Conservation (phyloP, 176 grass and related monocot species). For the Poa annua region DNA sequence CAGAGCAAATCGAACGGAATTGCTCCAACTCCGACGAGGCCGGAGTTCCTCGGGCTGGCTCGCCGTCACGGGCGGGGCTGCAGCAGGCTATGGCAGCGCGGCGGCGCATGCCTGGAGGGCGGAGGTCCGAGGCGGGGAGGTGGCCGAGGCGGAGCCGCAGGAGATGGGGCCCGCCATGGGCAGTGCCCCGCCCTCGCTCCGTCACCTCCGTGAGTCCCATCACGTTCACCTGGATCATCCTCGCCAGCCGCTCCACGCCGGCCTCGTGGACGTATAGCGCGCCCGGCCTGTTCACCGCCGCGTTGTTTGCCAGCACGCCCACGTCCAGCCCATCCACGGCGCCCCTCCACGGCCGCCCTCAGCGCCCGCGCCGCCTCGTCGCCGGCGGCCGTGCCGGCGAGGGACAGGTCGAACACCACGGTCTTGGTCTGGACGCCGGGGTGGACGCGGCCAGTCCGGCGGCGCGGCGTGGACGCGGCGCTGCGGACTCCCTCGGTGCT, state of each 20-base stretch:
- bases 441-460: background rate
- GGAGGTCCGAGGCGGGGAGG: no score
- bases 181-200: conserved; percentile 33
- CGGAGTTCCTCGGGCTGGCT: no score
- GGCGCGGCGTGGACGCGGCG: no score
- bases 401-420: conserved; percentile 51
- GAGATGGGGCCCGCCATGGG: no score
- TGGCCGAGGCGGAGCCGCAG: no score
- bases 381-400: background rate
- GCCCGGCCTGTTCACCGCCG: conserved; percentile 34
- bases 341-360: background rate
- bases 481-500: no score
- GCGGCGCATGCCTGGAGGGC: no score
- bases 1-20: no score
- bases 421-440: background rate
- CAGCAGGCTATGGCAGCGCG: no score
- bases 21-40: no score
- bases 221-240: conserved; percentile 49
- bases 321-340: conserved; percentile 61
- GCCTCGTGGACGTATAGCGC: conserved; percentile 54
- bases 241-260: conserved; percentile 33
- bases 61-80: no score
- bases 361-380: background rate
- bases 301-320: conserved; percentile 56
- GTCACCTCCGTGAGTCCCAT: conserved; percentile 41